phyloP scores from a whole-genome alignment of 2,329 filamentous ascomycete genomes.

The Westerdykella sp. region DNA sequence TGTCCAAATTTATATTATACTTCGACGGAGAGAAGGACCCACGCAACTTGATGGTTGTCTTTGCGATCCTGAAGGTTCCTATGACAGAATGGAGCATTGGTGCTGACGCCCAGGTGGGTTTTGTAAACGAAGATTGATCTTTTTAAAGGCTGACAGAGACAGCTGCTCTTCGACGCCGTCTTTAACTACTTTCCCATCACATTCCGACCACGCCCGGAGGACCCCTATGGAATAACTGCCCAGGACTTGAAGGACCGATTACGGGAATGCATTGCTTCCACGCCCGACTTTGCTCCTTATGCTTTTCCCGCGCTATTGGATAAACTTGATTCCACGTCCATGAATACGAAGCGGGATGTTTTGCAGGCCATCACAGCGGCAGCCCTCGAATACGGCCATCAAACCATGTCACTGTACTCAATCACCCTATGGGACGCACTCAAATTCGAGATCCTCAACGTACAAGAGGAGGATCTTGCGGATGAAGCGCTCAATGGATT shows the following conservation, averaged over 20 bases:
- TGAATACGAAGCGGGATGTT: conserved; percentile 64
- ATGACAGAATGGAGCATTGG: conserved; percentile 63
- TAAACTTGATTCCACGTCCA: conserved; percentile 62
- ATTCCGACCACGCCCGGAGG: conserved; percentile 62
- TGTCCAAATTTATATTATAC: conserved; percentile 57
- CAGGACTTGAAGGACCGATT: conserved; percentile 61
- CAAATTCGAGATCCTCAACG: conserved; percentile 63
- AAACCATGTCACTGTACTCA: conserved; percentile 56
- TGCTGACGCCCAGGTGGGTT: conserved; percentile 51
- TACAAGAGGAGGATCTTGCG: conserved; percentile 60
- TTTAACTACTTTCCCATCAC: conserved; percentile 70
- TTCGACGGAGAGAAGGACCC: conserved; percentile 65
- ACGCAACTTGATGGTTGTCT: conserved; percentile 63
- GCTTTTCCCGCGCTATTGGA: conserved; percentile 62
- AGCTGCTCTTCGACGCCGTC: conserved; percentile 58
- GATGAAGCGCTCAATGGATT: conserved; percentile 53
- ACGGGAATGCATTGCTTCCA: conserved; percentile 58
- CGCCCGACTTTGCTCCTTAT: conserved; percentile 57
- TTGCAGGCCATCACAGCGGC: conserved; percentile 58
- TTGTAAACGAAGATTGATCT: background rate
- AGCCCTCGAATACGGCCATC: conserved; percentile 52
- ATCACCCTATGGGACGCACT: conserved; percentile 62
- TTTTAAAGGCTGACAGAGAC: background rate
- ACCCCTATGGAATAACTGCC: conserved; percentile 63
- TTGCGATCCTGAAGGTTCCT: conserved; percentile 59